Evolutionary conservation across 2,329 filamentous ascomycete genomes (phyloP), one percentile per base, ranked within the genome.

Genomic region (Xenoacremonium recifei): DNA sequence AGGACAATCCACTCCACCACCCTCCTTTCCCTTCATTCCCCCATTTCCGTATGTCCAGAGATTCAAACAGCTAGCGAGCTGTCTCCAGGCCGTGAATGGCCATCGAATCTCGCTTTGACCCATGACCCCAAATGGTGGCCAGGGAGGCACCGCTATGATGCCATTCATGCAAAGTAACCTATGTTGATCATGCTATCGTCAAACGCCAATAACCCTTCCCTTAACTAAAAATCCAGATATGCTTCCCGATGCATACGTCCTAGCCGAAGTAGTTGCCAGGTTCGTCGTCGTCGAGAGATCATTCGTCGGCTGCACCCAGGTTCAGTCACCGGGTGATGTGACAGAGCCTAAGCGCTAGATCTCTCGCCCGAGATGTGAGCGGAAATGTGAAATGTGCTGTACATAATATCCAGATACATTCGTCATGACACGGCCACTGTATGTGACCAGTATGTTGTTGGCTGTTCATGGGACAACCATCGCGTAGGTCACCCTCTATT

Each of bases 141-240:
- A 47, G 45, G 51, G 50, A n/a, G n/a, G n/a, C n/a, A n/a, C n/a
- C n/a, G 48, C 44, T 48, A 39, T 41, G 39, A 32, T 53, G 48
- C 56, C n/a, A 50, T 43, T 55, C 47, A 55, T 62, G 57, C 61
- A 54, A 59, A 60, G 51, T 59, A 57, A n/a, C 53, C 46, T 56
- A 58, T 61, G 56, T 57, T 63, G 57, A 58, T 67, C 65, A 62
- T 68, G 61, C 62, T 62, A 54, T 64, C 61, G 58, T 64, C 59
- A 64, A 63, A 53, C 53, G 53, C 54, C 58, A 44, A 44, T 47
- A 46, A 53, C 57, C 55, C 52, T 45, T 40, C 45, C 32, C 34
- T 39, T 44, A 50, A 50, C 42, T 44, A 48, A 50, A n/a, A 52
- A 49, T 41, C 40, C 46, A 37, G 44, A 45, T 35, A 39, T 42